Evolutionary conservation across 1,284 basidiomycete species (phyloP).

Genomic region (Ustilago bromivora): DNA sequence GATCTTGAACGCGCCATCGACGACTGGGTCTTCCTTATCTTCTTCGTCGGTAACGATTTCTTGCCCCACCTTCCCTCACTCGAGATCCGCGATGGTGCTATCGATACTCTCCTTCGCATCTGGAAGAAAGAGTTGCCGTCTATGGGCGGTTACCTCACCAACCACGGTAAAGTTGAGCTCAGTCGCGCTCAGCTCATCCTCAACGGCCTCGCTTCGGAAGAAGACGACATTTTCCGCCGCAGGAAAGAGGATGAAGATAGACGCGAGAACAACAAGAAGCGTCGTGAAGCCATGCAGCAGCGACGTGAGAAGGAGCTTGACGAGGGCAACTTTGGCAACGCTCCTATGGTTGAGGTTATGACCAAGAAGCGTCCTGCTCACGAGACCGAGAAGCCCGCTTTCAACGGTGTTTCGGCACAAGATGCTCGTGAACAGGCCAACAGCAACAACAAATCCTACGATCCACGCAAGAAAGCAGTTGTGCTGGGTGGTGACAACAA

Average conservation of each 20-base stretch:
- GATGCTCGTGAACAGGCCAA: constrained; percentile 62
- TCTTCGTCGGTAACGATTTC: constrained; percentile 99
- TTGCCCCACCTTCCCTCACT: constrained; percentile 96
- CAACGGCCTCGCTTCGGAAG: constrained; percentile 88
- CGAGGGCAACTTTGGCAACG: constrained; percentile 47
- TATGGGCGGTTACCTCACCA: constrained; percentile 97
- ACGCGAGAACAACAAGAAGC: constrained; percentile 83
- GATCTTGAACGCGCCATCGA: constrained; percentile 96
- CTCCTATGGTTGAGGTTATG: constrained; percentile 35
- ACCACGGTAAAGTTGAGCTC: constrained; percentile 90
- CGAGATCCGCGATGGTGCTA: constrained; percentile 98
- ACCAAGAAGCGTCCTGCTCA: constrained; percentile 33
- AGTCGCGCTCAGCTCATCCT: constrained; percentile 90
- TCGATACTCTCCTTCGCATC: constrained; percentile 93
- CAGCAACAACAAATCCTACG: constrained; percentile 47
- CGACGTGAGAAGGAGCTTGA: constrained; percentile 51
- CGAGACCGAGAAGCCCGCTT: constrained; percentile 48
- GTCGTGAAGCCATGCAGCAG: constrained; percentile 76
- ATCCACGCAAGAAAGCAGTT: constrained; percentile 47
- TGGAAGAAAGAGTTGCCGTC: constrained; percentile 92
- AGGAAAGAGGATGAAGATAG: constrained; percentile 92
- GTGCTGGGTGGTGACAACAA: constrained; percentile 61
- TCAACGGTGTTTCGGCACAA: constrained; percentile 42
- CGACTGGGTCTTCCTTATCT: constrained; percentile 99
- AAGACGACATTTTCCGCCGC: constrained; percentile 94